A percentile compares a stretch with the other conserved stretches of the same genome.
phyloP scores from a whole-genome alignment of 495 filamentous ascomycete species.

The Friedmanniomyces endolithicus region DNA sequence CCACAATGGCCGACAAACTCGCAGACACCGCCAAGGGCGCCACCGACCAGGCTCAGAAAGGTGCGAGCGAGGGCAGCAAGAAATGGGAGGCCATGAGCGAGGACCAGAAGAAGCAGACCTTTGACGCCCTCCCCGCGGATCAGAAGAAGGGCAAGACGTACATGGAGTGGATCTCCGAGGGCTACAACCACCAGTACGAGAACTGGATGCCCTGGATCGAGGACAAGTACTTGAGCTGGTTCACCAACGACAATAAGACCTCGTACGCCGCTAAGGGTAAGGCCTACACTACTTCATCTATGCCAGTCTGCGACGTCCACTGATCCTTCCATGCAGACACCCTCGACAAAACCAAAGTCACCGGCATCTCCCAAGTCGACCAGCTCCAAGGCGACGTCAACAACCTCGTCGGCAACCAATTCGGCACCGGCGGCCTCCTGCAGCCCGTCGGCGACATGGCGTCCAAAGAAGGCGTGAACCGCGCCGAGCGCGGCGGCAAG shows the following conservation, averaged over 20 bases:
- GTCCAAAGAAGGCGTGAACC: constrained; percentile 53
- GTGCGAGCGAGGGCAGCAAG: constrained; percentile 15
- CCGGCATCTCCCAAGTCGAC: constrained; percentile 46
- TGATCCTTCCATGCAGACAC: constrained; percentile 35
- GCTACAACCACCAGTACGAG: constrained; percentile 55
- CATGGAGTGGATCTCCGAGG: constrained; percentile 42
- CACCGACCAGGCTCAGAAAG: constrained; percentile 4
- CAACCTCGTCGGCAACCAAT: constrained; percentile 43
- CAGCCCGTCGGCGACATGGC: constrained; percentile 46
- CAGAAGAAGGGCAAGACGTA: constrained; percentile 21
- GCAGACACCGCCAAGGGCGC: constrained; percentile 7
- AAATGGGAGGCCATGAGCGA: constrained; percentile 20
- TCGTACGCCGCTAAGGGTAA: constrained; percentile 51
- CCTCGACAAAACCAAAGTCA: constrained; percentile 55
- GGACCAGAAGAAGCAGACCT: constrained; percentile 21
- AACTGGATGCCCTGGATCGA: constrained; percentile 66
- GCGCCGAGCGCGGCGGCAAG: constrained; percentile 49
- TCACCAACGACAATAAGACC: constrained; percentile 61
- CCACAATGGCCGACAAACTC: constrained; percentile 12
- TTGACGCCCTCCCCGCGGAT: constrained; percentile 17
- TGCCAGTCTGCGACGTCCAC: background rate
- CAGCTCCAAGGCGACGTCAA: constrained; percentile 51
- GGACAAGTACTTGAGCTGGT: constrained; percentile 55
- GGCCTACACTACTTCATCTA: too few relatives aligned
- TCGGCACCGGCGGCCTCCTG: constrained; percentile 51